Evolutionary conservation across 2,329 filamentous ascomycete species (phyloP).

Genomic region (Exophiala sideris): DNA sequence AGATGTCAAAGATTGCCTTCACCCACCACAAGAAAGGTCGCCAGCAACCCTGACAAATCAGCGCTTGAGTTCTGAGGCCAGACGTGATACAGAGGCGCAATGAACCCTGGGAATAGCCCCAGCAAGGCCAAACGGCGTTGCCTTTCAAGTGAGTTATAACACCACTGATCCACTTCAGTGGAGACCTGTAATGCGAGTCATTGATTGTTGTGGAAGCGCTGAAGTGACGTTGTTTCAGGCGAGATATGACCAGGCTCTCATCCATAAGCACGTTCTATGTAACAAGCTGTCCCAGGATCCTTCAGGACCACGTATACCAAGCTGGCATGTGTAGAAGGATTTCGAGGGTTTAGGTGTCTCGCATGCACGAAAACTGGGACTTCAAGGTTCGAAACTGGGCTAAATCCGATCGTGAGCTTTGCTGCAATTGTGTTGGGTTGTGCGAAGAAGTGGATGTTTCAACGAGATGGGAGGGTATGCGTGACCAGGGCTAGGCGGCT

Average conservation of each 20-base stretch:
- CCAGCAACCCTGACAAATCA: slow-evolving; percentile 22
- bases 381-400: slow-evolving; percentile 7
- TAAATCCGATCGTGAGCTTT: slow-evolving; percentile 8
- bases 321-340: not conserved
- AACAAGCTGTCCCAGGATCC: no score
- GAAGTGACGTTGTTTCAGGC: no score
- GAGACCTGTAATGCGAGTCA: not conserved
- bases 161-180: not conserved
- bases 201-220: not conserved
- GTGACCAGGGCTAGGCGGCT: slow-evolving; percentile 17
- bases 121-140: slow-evolving; percentile 3
- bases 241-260: no score
- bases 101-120: slow-evolving; percentile 12
- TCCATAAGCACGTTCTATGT: no score
- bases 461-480: slow-evolving; percentile 9
- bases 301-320: not conserved
- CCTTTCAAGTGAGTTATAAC: slow-evolving; percentile 2
- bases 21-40: slow-evolving; percentile 1
- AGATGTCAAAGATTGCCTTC: slow-evolving; percentile 23
- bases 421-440: not conserved
- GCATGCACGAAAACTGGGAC: slow-evolving; percentile 1
- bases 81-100: slow-evolving; percentile 21
- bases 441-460: slow-evolving; percentile 7
- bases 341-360: slow-evolving; percentile 8
- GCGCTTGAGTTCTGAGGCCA: slow-evolving; percentile 11